These are phyloP conservation scores for Solanum medicagineum DNA, from an alignment of 257 asterid species.

Conservation along the genomic window DNA sequence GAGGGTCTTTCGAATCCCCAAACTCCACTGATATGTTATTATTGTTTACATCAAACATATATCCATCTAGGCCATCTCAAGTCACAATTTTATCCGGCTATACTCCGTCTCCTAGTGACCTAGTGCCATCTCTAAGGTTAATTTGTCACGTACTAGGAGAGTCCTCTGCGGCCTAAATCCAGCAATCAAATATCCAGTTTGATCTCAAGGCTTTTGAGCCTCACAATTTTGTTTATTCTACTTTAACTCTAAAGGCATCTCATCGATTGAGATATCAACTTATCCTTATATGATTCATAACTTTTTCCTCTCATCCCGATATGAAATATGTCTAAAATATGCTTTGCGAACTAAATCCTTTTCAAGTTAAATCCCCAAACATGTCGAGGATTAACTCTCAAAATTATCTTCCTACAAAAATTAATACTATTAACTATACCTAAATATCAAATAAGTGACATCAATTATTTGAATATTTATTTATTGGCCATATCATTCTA, in stretches of 20 bases:
- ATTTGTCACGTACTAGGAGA: background rate
- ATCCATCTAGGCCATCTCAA: background rate
- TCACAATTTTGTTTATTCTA: background rate
- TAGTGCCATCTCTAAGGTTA: too few species aligned
- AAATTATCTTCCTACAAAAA: background rate
- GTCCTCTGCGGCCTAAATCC: background rate
- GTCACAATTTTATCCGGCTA: too few species aligned
- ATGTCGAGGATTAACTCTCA: background rate
- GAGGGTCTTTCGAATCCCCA: rapidly evolving
- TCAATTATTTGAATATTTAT: background rate
- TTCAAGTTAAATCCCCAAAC: background rate
- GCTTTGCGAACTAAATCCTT: background rate
- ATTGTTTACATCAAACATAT: too few species aligned
- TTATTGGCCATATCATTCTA: background rate
- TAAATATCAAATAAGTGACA: background rate
- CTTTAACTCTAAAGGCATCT: background rate
- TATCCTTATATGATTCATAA: background rate
- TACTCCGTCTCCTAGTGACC: background rate
- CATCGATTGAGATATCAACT: background rate
- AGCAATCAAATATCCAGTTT: too few species aligned
- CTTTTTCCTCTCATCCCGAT: background rate
- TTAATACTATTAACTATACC: background rate
- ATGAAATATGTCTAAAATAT: background rate
- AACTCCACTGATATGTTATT: too few species aligned
- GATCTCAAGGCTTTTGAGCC: background rate